phyloP scores from a whole-genome alignment of 2,329 filamentous ascomycete species.

The Emergomyces africanus region DNA sequence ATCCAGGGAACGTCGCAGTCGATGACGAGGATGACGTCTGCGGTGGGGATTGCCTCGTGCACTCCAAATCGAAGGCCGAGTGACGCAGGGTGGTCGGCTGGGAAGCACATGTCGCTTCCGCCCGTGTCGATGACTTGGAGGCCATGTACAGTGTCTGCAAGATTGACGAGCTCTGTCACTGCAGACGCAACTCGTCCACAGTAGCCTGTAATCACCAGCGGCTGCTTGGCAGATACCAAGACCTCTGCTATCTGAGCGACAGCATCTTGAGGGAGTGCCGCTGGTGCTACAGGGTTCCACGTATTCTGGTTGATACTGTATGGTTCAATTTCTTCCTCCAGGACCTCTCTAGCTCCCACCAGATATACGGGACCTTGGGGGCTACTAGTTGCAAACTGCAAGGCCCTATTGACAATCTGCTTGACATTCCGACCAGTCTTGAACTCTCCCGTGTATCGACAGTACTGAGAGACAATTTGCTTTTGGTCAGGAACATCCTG shows the following conservation, averaged over 20 bases:
- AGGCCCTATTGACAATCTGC: conserved; percentile 73
- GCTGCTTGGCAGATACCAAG: conserved; percentile 35
- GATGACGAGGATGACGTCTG: conserved; percentile 73
- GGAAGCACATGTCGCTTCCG: conserved; percentile 41
- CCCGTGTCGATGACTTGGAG: conserved; percentile 40
- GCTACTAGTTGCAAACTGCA: conserved; percentile 67
- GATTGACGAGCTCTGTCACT: conserved; percentile 31
- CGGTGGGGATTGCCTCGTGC: conserved; percentile 58
- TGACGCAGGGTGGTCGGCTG: conserved; percentile 40
- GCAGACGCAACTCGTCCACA: conserved; percentile 34
- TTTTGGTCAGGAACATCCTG: conserved; percentile 75
- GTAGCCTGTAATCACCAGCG: conserved; percentile 40
- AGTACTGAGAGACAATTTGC: conserved; percentile 71
- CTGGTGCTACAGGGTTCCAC: conserved; percentile 59
- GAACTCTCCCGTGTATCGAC: conserved; percentile 69
- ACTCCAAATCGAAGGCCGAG: conserved; percentile 61
- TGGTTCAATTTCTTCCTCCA: conserved; percentile 71
- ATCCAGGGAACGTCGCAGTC: conserved; percentile 95
- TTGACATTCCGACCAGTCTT: conserved; percentile 77
- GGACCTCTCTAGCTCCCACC: conserved; percentile 63
- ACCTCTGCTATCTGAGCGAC: conserved; percentile 32
- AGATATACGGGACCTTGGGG: conserved; percentile 73
- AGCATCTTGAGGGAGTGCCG: conserved; percentile 42
- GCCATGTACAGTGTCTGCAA: conserved; percentile 36
- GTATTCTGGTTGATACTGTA: conserved; percentile 55